Evolutionary conservation across 202 grass and related monocot species (phyloP).

Genomic region (Panicum hallii): DNA sequence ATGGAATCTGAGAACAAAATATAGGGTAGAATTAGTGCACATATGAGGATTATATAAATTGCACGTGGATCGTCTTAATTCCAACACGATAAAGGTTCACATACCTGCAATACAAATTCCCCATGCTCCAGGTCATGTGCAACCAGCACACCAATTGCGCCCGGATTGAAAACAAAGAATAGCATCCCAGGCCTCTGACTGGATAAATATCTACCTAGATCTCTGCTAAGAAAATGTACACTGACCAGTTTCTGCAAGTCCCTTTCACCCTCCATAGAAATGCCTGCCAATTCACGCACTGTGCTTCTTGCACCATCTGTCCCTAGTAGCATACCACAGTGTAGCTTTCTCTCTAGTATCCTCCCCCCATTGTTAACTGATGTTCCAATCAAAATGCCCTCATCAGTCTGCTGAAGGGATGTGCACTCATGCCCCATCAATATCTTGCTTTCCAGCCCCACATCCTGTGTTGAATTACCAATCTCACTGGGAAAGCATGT

Average conservation of each 20-base stretch:
- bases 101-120: constrained; percentile 94
- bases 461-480: constrained; percentile 37
- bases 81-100: constrained; percentile 18
- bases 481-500: constrained; percentile 58
- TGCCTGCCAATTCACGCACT: constrained; percentile 70
- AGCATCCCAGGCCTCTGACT: constrained; percentile 86
- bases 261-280: constrained; percentile 84
- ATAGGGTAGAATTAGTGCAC: constrained; percentile 33
- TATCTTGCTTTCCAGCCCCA: constrained; percentile 64
- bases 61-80: constrained; percentile 15
- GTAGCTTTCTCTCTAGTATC: constrained; percentile 63
- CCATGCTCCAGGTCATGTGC: constrained; percentile 94
- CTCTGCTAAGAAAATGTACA: constrained; percentile 86
- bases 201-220: constrained; percentile 81
- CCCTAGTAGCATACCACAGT: constrained; percentile 76
- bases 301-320: constrained; percentile 83
- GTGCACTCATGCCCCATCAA: constrained; percentile 88
- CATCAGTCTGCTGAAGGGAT: constrained; percentile 58
- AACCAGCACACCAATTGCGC: constrained; percentile 86
- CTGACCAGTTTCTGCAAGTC: constrained; percentile 87
- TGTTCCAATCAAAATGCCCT: constrained; percentile 64
- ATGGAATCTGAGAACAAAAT: constrained; percentile 77
- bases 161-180: constrained; percentile 90
- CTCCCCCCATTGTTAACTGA: constrained; percentile 54
- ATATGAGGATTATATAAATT: constrained; percentile 42